These are phyloP conservation scores for Anethum foeniculum DNA, from an alignment of 140 eudicot species.

Conservation along the genomic window DNA sequence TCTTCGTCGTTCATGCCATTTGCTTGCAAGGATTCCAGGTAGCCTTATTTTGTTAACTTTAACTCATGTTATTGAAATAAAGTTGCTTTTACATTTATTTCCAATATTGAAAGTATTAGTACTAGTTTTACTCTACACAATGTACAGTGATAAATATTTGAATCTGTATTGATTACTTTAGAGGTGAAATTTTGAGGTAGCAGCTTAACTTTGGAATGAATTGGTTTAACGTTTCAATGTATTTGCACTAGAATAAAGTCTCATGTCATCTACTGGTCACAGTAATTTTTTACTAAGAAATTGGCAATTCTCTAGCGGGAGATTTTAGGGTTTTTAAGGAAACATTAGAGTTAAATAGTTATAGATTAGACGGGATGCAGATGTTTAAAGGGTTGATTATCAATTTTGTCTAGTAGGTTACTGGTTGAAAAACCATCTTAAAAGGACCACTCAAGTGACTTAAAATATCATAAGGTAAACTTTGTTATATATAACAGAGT, in stretches of 20 bases:
- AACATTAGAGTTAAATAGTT: no score
- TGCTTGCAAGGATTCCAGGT: slow-evolving; percentile 53
- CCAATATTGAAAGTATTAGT: background rate
- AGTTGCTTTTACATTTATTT: background rate
- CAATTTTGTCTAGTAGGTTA: no score
- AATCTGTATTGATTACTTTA: background rate
- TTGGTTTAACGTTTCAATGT: background rate
- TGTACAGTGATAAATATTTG: background rate
- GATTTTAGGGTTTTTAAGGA: background rate
- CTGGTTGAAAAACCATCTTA: no score
- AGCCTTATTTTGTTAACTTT: background rate
- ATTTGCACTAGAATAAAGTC: background rate
- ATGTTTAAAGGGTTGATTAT: no score
- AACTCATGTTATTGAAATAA: background rate
- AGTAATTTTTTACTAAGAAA: background rate
- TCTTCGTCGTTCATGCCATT: slow-evolving; percentile 41
- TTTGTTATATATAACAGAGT: no score
- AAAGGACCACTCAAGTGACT: no score
- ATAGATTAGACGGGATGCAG: background rate
- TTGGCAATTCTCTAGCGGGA: background rate
- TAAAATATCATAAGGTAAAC: no score
- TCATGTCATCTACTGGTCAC: background rate
- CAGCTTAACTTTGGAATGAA: background rate
- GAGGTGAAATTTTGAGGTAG: background rate
- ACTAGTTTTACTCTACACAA: background rate